A percentile compares a stretch with the other conserved stretches of the same genome.
Evolutionary conservation across 2,329 filamentous ascomycete genomes (phyloP).

Genomic region (Phyllosticta citribraziliensis): DNA sequence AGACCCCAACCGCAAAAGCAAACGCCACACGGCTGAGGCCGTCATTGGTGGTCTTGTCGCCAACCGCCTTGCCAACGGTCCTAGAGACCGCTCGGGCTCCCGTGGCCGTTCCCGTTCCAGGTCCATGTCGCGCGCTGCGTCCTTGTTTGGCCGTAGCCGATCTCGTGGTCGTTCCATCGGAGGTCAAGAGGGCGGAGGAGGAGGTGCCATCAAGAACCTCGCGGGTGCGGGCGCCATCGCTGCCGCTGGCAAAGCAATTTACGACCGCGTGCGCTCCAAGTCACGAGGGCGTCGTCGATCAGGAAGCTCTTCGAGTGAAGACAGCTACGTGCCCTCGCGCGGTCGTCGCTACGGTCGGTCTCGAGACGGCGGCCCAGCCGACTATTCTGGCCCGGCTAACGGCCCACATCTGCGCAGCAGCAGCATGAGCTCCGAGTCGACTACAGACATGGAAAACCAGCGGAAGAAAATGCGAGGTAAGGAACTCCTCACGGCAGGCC

Average conservation of each 20-base stretch:
- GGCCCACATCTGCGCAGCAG: not conserved
- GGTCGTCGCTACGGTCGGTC: conserved; percentile 25
- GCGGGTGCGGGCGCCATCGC: conserved; percentile 40
- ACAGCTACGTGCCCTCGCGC: conserved; percentile 43
- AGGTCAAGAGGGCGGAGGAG: conserved; percentile 27
- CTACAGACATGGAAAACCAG: conserved; percentile 52
- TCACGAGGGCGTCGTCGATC: conserved; percentile 36
- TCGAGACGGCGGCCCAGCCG: not conserved
- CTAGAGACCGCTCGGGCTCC: conserved; percentile 57
- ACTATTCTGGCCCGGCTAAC: not conserved
- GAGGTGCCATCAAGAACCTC: conserved; percentile 39
- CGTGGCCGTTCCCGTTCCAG: conserved; percentile 33
- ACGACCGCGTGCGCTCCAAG: conserved; percentile 46
- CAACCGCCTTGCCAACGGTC: conserved; percentile 76
- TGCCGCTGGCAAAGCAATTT: conserved; percentile 42
- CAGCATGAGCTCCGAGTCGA: conserved; percentile 45
- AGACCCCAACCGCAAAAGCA: conserved; percentile 62
- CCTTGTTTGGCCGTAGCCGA: conserved; percentile 34
- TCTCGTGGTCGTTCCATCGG: conserved; percentile 43
- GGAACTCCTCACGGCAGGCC: conserved; percentile 54
- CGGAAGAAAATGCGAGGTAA: conserved; percentile 57
- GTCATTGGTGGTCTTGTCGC: conserved; percentile 82
- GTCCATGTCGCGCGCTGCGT: conserved; percentile 57
- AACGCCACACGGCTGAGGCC: conserved; percentile 74
- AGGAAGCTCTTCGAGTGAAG: conserved; percentile 36